phyloP scores from a whole-genome alignment of 352 stramenopile species.

The Phytophthora pinifolia region DNA sequence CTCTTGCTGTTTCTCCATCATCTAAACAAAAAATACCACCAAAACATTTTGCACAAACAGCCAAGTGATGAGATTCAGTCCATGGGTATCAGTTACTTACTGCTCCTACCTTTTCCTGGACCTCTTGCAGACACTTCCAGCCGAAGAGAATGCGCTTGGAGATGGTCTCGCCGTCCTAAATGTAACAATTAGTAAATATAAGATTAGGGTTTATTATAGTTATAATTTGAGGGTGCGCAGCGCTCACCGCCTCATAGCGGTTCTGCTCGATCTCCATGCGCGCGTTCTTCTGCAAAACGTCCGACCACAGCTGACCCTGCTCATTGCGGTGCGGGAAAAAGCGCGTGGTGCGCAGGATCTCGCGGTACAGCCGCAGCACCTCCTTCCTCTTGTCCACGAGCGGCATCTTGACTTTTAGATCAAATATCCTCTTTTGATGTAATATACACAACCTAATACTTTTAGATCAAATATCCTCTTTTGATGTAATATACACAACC shows the following conservation, averaged over 20 bases:
- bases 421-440: constrained; percentile 10
- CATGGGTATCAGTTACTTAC: too few species aligned
- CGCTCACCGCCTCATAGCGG: constrained; percentile 61
- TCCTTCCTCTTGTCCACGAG: constrained; percentile 70
- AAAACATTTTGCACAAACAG: neutral
- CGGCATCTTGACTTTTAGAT: constrained; percentile 13
- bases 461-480: neutral
- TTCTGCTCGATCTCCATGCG: constrained; percentile 83
- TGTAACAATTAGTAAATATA: constrained; percentile 10
- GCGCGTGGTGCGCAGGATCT: constrained; percentile 75
- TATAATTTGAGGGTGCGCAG: neutral
- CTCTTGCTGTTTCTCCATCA: constrained; percentile 54
- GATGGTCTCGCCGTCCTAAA: constrained; percentile 71
- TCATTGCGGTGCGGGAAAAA: constrained; percentile 80
- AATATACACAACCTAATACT: constrained; percentile 13
- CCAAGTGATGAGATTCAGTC: neutral
- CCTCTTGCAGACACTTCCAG: constrained; percentile 76
- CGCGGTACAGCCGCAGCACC: constrained; percentile 78
- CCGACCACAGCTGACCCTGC: constrained; percentile 64
- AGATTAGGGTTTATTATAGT: constrained; percentile 18
- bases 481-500: constrained; percentile 10
- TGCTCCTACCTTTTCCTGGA: constrained; percentile 61
- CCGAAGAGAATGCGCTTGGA: constrained; percentile 78
- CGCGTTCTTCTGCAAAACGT: constrained; percentile 67
- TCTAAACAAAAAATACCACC: constrained; percentile 24